Evolutionary conservation across 1,284 basidiomycete species (phyloP), one percentile per base, ranked within the genome.

Genomic region (Erythrobasidium hasegawianum): DNA sequence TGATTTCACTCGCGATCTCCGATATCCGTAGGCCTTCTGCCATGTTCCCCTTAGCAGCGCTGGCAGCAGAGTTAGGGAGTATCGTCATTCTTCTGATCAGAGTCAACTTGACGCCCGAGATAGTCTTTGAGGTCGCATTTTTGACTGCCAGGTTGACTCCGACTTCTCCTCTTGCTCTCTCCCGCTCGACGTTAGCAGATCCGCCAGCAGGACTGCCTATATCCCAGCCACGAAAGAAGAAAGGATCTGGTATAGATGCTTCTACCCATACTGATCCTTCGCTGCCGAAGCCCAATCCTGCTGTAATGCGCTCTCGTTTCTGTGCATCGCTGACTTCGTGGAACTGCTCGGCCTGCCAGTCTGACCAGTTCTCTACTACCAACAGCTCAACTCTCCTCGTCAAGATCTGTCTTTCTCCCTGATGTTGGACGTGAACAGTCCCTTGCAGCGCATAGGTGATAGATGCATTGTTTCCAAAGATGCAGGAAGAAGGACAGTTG

Each of bases 361-460:
- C 67, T 18, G 18, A 20, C 67, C 60, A 68, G 4, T 18, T 9
- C 49, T 68, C 67, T 8, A 68, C 45, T 18, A 68, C 61, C 11
- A 50, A 26, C 11, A 68, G 49, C 14, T 64, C 59, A 10, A 68
- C 24, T 10, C 50, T 29, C 9, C 43, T 40, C 33, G 57, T 59
- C n/a, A 68, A 33, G 27, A 52, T 65, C 22, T 43, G 39, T 13
- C 61, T 20, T 24, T 68, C 56, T 11, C 61, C 49, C 13, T 64
- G 41, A 20, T 59, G 41, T 26, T 64, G 60, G 7, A 68, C 27
- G 27, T 68, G 67, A 26, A 54, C 62, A 5, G 56, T 58, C 0
- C 71, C 75, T 47, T 71, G 68, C 13, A 76, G 68, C 14, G 69
- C 69, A 60, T 74, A 76, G 16, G 67, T 66, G 7, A 67, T 68